Evolutionary conservation across 805 yeast genomes (phyloP), one percentile per base, ranked within the genome.

Genomic region (Lipomyces lipofer): DNA sequence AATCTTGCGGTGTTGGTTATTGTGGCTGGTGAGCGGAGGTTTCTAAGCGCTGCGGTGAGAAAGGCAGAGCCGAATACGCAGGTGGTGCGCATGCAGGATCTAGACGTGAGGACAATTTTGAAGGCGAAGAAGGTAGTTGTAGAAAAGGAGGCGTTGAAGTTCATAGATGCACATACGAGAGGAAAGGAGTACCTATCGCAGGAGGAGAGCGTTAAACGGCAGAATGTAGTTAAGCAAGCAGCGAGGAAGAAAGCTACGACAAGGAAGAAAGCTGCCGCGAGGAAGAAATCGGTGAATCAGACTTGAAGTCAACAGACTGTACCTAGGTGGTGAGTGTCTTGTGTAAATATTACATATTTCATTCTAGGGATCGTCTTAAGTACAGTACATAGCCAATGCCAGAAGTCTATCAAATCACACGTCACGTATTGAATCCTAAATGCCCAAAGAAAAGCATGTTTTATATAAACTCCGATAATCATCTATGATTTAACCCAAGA

Each of bases 131-230:
- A 40, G 19, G 45, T 61, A n/a, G 21, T 61, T 25, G 46, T 61
- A 25, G 64, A 61, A 47, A 51, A 52, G 40, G 58, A 36, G 22
- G 62, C 62, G 4, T 27, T 58, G 46, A 52, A 49, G 25, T 49
- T 22, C 32, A 12, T 58, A 9, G 58, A 51, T 4, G 53, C 48
- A 25, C 13, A 47, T 21, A 58, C 62, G 1, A 45, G 36, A 22
- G 62, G 60, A 3, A 56, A 53, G 47, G 44, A 42, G 9, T 56
- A 53, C 24, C 46, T 56, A 12, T n/a, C n/a, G n/a, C n/a, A n/a
- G 13, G 38, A 29, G 9, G 47, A 43, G 47, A 9, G 46, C 15
- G 15, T 24, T 7, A 43, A 43, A 12, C 45, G 45, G 12, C 47
- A 9, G 15, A 32, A 43, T 17, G 27, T 43, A n/a, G n/a, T 52